Percentiles rank a stretch among this genome's conserved stretches.
Evolutionary conservation across 768 basidiomycete species (phyloP).

Genomic region (Russula sp.): DNA sequence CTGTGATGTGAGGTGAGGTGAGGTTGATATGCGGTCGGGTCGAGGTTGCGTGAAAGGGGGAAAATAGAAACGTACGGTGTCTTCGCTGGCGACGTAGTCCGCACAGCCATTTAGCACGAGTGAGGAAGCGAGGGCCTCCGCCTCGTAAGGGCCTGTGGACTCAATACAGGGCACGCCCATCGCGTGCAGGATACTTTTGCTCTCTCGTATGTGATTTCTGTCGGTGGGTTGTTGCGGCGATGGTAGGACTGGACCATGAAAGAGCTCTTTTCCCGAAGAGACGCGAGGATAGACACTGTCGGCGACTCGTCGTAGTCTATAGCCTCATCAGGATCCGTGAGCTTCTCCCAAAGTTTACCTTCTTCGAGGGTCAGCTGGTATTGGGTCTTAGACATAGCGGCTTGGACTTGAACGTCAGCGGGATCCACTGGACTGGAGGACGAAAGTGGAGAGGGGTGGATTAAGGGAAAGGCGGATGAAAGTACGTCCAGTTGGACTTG

Average conservation of each 20-base stretch:
- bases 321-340: slow-evolving; percentile 11
- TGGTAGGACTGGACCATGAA: slow-evolving; percentile 62
- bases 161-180: slow-evolving; percentile 85
- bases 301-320: slow-evolving; percentile 31
- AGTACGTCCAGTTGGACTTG: slow-evolving; percentile 10
- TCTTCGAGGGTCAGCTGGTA: slow-evolving; percentile 32
- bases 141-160: slow-evolving; percentile 68
- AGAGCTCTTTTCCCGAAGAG: slow-evolving; percentile 51
- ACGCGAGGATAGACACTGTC: slow-evolving; percentile 30
- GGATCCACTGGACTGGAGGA: background rate
- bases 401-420: slow-evolving; percentile 20
- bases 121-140: slow-evolving; percentile 80
- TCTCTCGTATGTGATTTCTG: slow-evolving; percentile 65
- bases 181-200: slow-evolving; percentile 61
- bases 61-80: slow-evolving; percentile 56
- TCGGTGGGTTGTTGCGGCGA: slow-evolving; percentile 60
- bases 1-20: slow-evolving; percentile 40
- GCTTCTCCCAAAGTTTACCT: slow-evolving; percentile 33
- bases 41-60: no score
- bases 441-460: background rate
- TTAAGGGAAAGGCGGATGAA: slow-evolving; percentile 6
- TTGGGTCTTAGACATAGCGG: slow-evolving; percentile 34
- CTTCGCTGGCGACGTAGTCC: slow-evolving; percentile 89
- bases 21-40: background rate
- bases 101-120: slow-evolving; percentile 72